Conservation (phyloP, 352 stramenopile species). For the Phytophthora capsici region DNA sequence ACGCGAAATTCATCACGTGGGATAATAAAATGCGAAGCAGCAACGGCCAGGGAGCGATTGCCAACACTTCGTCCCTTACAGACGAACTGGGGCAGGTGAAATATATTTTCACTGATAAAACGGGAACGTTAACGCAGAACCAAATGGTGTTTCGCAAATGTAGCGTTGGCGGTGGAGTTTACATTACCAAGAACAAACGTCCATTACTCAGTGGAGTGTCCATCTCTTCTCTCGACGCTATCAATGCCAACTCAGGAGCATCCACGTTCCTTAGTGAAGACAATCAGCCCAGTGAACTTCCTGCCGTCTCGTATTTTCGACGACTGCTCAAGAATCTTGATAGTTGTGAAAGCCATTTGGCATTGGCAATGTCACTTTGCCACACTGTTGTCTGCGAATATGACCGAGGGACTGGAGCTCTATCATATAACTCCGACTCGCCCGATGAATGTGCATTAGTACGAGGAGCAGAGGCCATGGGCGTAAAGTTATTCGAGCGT, state of each 20-base stretch:
- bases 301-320: constrained; percentile 52
- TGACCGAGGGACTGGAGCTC: constrained; percentile 40
- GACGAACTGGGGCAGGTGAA: constrained; percentile 94
- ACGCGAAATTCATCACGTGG: constrained; percentile 85
- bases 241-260: neutral
- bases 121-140: constrained; percentile 94
- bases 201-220: constrained; percentile 35
- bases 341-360: constrained; percentile 58
- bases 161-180: constrained; percentile 90
- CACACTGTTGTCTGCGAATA: constrained; percentile 88
- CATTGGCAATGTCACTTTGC: constrained; percentile 81
- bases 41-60: constrained; percentile 70
- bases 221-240: constrained; percentile 43
- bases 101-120: constrained; percentile 96
- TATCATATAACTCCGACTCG: constrained; percentile 91
- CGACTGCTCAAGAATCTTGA: constrained; percentile 57
- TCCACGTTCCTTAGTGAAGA: constrained; percentile 27
- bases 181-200: constrained; percentile 48
- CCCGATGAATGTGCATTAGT: constrained; percentile 94
- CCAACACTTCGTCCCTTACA: constrained; percentile 90
- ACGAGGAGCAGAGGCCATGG: constrained; percentile 74
- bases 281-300: constrained; percentile 6
- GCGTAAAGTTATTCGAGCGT: constrained; percentile 77
- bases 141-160: constrained; percentile 97
- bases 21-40: constrained; percentile 65